Conservation (phyloP, 495 filamentous ascomycete genomes). For the Penicillium nucicola region DNA sequence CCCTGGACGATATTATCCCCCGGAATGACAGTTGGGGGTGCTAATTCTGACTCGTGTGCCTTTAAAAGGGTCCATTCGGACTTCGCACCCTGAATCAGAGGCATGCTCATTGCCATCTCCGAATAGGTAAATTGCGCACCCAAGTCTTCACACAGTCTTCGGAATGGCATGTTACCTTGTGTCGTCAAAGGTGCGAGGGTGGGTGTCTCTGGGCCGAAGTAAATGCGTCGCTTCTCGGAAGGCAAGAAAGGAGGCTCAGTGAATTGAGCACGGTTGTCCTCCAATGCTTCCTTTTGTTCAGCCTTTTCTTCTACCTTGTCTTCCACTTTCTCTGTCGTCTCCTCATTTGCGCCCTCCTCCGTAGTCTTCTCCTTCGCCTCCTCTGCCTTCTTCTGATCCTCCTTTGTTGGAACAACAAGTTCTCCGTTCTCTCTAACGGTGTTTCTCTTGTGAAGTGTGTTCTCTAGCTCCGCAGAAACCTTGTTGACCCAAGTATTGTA, state of each 20-base stretch:
- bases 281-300: slow-evolving; percentile 30
- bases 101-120: slow-evolving; percentile 94
- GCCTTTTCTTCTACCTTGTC: slow-evolving; percentile 27
- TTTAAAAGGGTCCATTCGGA: slow-evolving; percentile 93
- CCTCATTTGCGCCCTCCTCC: slow-evolving; percentile 5
- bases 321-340: no score
- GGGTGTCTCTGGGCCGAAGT: slow-evolving; percentile 91
- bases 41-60: slow-evolving; percentile 76
- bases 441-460: slow-evolving; percentile 35
- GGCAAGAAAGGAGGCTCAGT: slow-evolving; percentile 80
- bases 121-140: slow-evolving; percentile 95
- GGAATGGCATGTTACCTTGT: slow-evolving; percentile 96
- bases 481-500: slow-evolving; percentile 74
- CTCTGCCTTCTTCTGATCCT: slow-evolving; percentile 10
- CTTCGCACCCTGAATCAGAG: slow-evolving; percentile 86
- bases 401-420: slow-evolving; percentile 1
- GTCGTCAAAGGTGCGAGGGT: slow-evolving; percentile 86
- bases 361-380: slow-evolving; percentile 1
- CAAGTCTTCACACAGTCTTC: slow-evolving; percentile 83
- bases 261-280: slow-evolving; percentile 75
- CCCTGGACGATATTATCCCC: slow-evolving; percentile 53
- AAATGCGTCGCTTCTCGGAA: slow-evolving; percentile 88
- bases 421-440: neutral
- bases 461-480: slow-evolving; percentile 52
- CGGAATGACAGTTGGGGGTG: slow-evolving; percentile 54